Evolutionary conservation across 2,329 filamentous ascomycete genomes (phyloP), one percentile per base, ranked within the genome.

Genomic region (Calonectria montana): DNA sequence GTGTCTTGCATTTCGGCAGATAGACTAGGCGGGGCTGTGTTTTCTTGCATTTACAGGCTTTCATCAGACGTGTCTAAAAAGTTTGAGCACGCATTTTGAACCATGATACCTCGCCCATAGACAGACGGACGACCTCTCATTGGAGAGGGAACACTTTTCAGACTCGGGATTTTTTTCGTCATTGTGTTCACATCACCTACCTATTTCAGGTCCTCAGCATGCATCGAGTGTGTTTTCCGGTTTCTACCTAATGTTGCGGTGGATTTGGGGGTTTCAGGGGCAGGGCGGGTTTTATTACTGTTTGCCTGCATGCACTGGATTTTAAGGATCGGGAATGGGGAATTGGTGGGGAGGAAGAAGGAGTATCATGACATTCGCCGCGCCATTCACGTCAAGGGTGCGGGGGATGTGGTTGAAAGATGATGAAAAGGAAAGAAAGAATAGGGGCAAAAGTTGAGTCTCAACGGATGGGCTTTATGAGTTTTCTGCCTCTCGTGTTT

Each of bases 21-120:
- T 89, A 88, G 87, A 89, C 86, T 83, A 82, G 84, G 85, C 83
- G 82, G 85, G 84, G 83, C 79, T 81, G 76, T 79, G 74, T 81
- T 81, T 81, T 83, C 81, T 84, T 86, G 85, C 85, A 86, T 87
- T 87, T 87, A 84, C 82, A 84, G 84, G 86, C 82, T 84, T 85
- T 81, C 79, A 83, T 78, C 84, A 85, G 84, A 83, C 82, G 84
- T 84, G 84, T 84, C 79, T 78, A 82, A 84, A 66, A 87, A 87
- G 87, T 85, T 85, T 86, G 83, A 83, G 80, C 80, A 79, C 81
- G 81, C 82, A 83, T 85, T 82, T 82, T 80, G 80, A 82, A 83
- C 82, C 83, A 87, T 87, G 86, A 88, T 88, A 88, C 87, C 86
- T 87, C 80, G 80, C 80, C 81, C 81, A 86, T 87, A 87, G 85